Percentiles rank a stretch among this genome's conserved stretches.
phyloP scores from a whole-genome alignment of 768 basidiomycete species.

The Lentinus tigrinus region DNA sequence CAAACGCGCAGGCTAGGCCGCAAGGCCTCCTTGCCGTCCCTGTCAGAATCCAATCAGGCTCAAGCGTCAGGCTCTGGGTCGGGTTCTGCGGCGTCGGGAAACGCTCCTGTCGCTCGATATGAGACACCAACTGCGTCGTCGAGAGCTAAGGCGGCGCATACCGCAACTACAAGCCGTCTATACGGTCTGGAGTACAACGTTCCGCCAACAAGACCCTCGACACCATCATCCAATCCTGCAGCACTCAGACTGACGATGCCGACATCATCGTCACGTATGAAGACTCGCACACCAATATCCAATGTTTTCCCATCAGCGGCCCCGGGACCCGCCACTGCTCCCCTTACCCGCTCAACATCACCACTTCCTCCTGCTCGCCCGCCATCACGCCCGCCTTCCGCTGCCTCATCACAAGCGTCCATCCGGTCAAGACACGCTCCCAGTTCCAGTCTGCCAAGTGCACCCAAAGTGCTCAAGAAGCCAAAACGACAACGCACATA shows the following conservation, averaged over 20 bases:
- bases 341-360: slow-evolving; percentile 50
- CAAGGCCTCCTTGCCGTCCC: slow-evolving; percentile 77
- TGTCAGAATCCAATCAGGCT: slow-evolving; percentile 56
- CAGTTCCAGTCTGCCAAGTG: slow-evolving; percentile 42
- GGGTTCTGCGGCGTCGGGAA: slow-evolving; percentile 34
- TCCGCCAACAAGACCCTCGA: slow-evolving; percentile 77
- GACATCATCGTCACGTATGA: slow-evolving; percentile 67
- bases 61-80: slow-evolving; percentile 57
- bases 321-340: slow-evolving; percentile 30
- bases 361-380: slow-evolving; percentile 58
- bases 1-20: slow-evolving; percentile 62
- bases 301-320: slow-evolving; percentile 60
- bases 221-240: slow-evolving; percentile 74
- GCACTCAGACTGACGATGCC: slow-evolving; percentile 87
- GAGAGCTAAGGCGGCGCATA: slow-evolving; percentile 69
- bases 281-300: slow-evolving; percentile 73
- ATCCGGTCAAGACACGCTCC: slow-evolving; percentile 28
- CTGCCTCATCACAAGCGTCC: slow-evolving; percentile 35
- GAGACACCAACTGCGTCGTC: slow-evolving; percentile 81
- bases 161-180: slow-evolving; percentile 62
- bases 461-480: slow-evolving; percentile 66
- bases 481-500: slow-evolving; percentile 78
- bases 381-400: slow-evolving; percentile 49
- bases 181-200: slow-evolving; percentile 60
- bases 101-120: slow-evolving; percentile 50